Base-by-base conservation (phyloP, 2,329 filamentous ascomycete species). In the Aspergillus sp. region DNA sequence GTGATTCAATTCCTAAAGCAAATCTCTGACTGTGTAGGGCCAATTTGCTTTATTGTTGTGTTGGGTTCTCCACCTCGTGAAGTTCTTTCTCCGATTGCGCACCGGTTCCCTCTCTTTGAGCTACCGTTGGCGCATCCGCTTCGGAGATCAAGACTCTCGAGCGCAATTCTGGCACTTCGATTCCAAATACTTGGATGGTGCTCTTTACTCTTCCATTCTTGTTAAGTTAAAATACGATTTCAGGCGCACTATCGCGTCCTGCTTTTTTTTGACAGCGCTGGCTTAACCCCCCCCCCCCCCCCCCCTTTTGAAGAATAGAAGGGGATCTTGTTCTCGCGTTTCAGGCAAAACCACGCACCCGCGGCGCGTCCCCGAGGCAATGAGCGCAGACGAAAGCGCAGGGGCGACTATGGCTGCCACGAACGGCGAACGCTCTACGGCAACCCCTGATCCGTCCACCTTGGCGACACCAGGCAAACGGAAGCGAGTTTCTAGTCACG, bases 381-480 rank as follows among this genome's bases (percentile, higher is more conserved):
- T 75, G 73, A 74, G 72, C 66, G 69, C 72, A 61, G 72, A 74
- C 64, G 71, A 74, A 66, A 66, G 64, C 55, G 66, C 65, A 61
- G 65, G 65, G 51, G 64, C 64, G 52, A 64, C 64, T 32, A 69
- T 73, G 56, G 65, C 70, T 42, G 56, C 65, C 53, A 68, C 68
- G 55, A 75, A 76, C 63, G 73, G 73, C 47, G 71, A 74, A 53
- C 62, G 67, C 32, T 64, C 67, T 60, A 62, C 65, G 34, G 59
- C 64, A 26, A 64, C 67, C 45, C 61, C 68, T 48, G 70, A 75
- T 48, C 60, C 68, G 11, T 61, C 66, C 53, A 62, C 63, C 30
- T 57, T 66, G 48, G 68, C 72, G 53, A 74, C 73, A 30, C 69
- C 74, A 50, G 73, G 69, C 44, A 78, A 78, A 62, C 73, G 75